These are phyloP conservation scores for Epicoccum sorghinum DNA, from an alignment of 2,329 filamentous ascomycete species.

Conservation along the genomic window DNA sequence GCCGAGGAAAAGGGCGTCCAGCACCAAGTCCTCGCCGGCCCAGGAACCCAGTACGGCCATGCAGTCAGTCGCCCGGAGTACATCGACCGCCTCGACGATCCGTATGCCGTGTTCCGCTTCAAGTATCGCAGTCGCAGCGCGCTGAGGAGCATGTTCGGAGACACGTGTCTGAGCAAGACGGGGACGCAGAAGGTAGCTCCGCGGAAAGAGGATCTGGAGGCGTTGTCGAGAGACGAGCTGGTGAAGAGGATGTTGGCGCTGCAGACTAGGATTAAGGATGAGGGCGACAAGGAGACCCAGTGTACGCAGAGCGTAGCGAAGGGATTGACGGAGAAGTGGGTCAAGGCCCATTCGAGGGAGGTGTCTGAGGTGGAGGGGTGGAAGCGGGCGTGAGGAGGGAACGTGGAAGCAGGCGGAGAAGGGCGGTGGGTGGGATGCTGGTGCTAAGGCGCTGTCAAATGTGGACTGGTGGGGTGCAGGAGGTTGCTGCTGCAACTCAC, in stretches of 20 bases:
- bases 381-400: no score
- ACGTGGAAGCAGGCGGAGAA: not conserved
- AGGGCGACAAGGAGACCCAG: constrained; percentile 13
- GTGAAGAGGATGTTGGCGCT: not conserved
- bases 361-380: not conserved
- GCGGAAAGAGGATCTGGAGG: constrained; percentile 16
- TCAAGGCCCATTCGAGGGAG: constrained; percentile 23
- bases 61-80: constrained; percentile 48
- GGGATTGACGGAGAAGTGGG: constrained; percentile 29
- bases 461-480: no score
- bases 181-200: constrained; percentile 5
- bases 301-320: constrained; percentile 4
- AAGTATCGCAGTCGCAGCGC: constrained; percentile 48
- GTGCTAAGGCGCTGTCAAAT: no score
- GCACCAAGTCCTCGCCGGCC: constrained; percentile 3
- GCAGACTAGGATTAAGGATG: constrained; percentile 13
- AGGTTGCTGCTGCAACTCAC: not conserved
- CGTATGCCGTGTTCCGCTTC: constrained; percentile 57
- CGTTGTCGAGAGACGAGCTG: not conserved
- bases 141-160: constrained; percentile 33
- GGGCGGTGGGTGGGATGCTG: not conserved
- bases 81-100: constrained; percentile 44
- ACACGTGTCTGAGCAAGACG: constrained; percentile 17
- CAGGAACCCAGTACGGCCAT: constrained; percentile 45
- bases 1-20: not conserved